phyloP scores from a whole-genome alignment of 805 yeast species.

The Cyberlindnera bimundalis region DNA sequence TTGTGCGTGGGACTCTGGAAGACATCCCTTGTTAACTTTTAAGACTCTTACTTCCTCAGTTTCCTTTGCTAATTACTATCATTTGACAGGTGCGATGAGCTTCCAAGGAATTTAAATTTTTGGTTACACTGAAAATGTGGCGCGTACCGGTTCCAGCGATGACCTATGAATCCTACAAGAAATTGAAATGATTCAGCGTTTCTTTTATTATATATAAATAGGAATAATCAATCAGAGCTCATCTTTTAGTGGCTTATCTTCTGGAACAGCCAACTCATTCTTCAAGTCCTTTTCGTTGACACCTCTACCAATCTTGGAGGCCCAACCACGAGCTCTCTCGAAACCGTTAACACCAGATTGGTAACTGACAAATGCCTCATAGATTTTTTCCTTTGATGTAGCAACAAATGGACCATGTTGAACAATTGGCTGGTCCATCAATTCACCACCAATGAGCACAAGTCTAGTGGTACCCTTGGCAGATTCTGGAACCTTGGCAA shows the following conservation, averaged over 20 bases:
- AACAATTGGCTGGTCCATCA: constrained; percentile 68
- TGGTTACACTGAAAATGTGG: background rate
- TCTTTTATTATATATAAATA: background rate
- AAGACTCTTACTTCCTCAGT: too few relatives aligned
- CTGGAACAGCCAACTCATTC: constrained; percentile 2
- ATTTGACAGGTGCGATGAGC: background rate
- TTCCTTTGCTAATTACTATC: too few relatives aligned
- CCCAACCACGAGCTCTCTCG: constrained; percentile 62
- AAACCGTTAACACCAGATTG: constrained; percentile 68
- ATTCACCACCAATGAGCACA: constrained; percentile 73
- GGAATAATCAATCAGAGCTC: constrained; percentile 5
- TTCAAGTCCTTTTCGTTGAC: constrained; percentile 29
- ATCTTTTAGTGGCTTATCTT: constrained; percentile 10
- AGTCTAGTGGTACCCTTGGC: constrained; percentile 51
- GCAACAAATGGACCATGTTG: constrained; percentile 95
- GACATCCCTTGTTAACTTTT: too few relatives aligned
- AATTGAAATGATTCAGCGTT: too few relatives aligned
- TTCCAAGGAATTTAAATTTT: background rate
- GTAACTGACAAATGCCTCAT: constrained; percentile 69
- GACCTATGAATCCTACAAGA: too few relatives aligned
- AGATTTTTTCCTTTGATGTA: constrained; percentile 59
- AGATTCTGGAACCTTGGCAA: constrained; percentile 47
- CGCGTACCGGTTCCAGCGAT: background rate
- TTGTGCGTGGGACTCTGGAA: constrained; percentile 1
- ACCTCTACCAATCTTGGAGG: constrained; percentile 37